Conservation (phyloP, 441 rosid genomes). For the Isatis lusitanica region DNA sequence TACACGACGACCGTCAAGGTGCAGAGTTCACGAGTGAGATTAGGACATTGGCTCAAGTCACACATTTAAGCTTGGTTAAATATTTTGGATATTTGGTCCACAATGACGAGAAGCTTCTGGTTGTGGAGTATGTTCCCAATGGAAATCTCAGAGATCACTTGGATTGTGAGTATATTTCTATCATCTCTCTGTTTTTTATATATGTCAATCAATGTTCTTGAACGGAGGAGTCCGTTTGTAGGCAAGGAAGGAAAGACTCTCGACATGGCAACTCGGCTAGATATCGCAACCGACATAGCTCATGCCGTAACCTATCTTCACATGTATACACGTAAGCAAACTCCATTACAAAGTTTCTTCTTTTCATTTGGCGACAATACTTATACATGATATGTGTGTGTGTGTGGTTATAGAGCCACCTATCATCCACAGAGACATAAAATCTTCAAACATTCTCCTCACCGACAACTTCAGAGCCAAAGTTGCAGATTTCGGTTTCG, state of each 20-base stretch:
- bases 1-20: slow-evolving; percentile 72
- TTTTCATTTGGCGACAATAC: not conserved
- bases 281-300: slow-evolving; percentile 84
- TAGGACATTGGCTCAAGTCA: slow-evolving; percentile 68
- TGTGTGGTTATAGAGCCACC: slow-evolving; percentile 64
- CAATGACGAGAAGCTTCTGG: slow-evolving; percentile 67
- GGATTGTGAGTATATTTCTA: slow-evolving; percentile 57
- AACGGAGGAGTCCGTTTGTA: slow-evolving; percentile 40
- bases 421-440: slow-evolving; percentile 89
- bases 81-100: slow-evolving; percentile 70
- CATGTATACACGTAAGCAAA: slow-evolving; percentile 76
- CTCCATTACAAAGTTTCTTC: not conserved
- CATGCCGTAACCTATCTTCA: slow-evolving; percentile 97
- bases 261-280: slow-evolving; percentile 67
- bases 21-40: slow-evolving; percentile 82
- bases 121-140: slow-evolving; percentile 80
- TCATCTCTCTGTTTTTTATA: not conserved
- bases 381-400: not conserved
- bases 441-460: slow-evolving; percentile 91
- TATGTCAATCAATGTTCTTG: not conserved
- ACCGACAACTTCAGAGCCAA: slow-evolving; percentile 85
- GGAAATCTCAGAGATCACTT: slow-evolving; percentile 92
- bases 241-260: slow-evolving; percentile 61
- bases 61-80: slow-evolving; percentile 80
- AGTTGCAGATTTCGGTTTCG: slow-evolving; percentile 91